Conservation (phyloP, 2,329 filamentous ascomycete genomes). For the Ophiocordyceps camponoti-leonardi region DNA sequence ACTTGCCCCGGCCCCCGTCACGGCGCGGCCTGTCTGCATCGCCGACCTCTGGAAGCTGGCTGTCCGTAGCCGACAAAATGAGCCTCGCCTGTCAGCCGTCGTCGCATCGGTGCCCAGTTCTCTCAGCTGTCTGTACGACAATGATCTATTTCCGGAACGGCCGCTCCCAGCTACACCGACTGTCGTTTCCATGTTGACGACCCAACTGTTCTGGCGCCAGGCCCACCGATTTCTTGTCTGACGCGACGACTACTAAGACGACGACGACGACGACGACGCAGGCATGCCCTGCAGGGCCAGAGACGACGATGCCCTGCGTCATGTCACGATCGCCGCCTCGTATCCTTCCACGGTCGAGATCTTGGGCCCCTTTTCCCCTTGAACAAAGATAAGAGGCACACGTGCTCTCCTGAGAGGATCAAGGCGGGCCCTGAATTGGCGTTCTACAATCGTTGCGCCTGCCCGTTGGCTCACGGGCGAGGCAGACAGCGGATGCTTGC, state of each 20-base stretch:
- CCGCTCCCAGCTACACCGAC: slow-evolving; percentile 1
- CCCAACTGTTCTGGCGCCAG: background rate
- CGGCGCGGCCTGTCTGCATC: background rate
- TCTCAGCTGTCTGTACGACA: background rate
- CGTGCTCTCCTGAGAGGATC: too few relatives aligned
- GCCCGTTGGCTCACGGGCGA: slow-evolving; percentile 37
- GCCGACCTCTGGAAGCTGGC: slow-evolving; percentile 1
- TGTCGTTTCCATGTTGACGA: background rate
- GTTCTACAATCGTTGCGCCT: background rate
- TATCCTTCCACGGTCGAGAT: background rate
- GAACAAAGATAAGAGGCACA: background rate
- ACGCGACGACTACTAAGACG: background rate
- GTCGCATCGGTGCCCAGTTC: slow-evolving; percentile 1
- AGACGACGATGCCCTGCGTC: background rate
- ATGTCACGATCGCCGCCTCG: slow-evolving; percentile 1
- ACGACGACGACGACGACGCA: background rate
- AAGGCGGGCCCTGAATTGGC: background rate
- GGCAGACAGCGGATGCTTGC: slow-evolving; percentile 53
- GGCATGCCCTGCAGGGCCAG: background rate
- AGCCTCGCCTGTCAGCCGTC: slow-evolving; percentile 1
- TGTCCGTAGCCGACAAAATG: slow-evolving; percentile 1
- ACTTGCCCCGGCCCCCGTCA: background rate
- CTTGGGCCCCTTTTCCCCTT: background rate
- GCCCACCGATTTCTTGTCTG: background rate
- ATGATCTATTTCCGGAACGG: background rate